Conservation (phyloP, 2,329 filamentous ascomycete species). For the Beauveria varroae region DNA sequence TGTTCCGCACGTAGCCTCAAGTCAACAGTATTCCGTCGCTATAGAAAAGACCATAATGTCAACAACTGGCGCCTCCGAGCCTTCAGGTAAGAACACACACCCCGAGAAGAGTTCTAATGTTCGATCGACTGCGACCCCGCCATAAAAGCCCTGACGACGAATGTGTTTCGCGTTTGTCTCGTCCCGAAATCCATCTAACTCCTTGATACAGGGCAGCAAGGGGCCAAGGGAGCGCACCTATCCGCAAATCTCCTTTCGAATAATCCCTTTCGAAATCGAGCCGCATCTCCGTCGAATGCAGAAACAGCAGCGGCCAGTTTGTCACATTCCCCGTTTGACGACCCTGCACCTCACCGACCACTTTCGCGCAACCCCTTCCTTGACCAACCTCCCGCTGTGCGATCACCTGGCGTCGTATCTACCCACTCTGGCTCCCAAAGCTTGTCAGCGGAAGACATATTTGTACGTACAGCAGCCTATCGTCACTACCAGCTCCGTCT, state of each 20-base stretch:
- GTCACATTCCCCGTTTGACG: slow-evolving; percentile 52
- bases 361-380: slow-evolving; percentile 71
- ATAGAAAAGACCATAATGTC: not conserved
- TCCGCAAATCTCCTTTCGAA: slow-evolving; percentile 62
- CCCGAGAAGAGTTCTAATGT: not conserved
- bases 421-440: slow-evolving; percentile 36
- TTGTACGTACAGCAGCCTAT: slow-evolving; percentile 52
- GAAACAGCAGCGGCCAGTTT: slow-evolving; percentile 22
- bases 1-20: not conserved
- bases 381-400: slow-evolving; percentile 41
- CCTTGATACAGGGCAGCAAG: slow-evolving; percentile 2
- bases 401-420: slow-evolving; percentile 43
- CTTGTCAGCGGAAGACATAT: slow-evolving; percentile 60
- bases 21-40: not conserved
- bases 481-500: not conserved
- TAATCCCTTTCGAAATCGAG: slow-evolving; percentile 73
- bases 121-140: not conserved
- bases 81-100: not conserved
- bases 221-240: slow-evolving; percentile 6
- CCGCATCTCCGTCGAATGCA: slow-evolving; percentile 47
- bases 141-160: not conserved
- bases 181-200: slow-evolving; percentile 1
- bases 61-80: not conserved
- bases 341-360: slow-evolving; percentile 47
- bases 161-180: slow-evolving; percentile 3